Evolutionary conservation across 192 early-diverging fungal species (phyloP).

Genomic region (Coemansia sp.): DNA sequence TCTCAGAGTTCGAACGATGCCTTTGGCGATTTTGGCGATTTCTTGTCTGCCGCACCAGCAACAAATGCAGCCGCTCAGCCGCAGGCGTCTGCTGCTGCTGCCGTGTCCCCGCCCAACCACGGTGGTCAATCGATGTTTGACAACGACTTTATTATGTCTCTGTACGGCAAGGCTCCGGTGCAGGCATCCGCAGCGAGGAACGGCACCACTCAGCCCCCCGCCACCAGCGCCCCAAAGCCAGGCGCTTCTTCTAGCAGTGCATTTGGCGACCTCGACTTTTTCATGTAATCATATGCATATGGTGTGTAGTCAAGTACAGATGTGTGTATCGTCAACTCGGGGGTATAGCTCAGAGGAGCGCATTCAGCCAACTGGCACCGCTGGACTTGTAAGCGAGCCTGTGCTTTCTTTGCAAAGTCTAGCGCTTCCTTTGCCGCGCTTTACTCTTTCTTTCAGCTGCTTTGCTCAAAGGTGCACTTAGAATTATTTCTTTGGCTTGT

Average conservation of each 20-base stretch:
- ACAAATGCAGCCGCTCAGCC: background rate
- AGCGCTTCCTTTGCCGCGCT: background rate
- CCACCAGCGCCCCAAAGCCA: slow-evolving; percentile 10
- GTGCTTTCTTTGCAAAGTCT: background rate
- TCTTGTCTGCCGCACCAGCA: slow-evolving; percentile 28
- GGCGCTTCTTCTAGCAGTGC: slow-evolving; percentile 6
- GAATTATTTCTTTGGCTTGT: background rate
- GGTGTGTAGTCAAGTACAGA: too few species aligned
- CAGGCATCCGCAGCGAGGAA: background rate
- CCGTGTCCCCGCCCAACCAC: slow-evolving; percentile 5
- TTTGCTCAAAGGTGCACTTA: background rate
- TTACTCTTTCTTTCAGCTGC: background rate
- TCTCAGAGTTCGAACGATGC: slow-evolving; percentile 26
- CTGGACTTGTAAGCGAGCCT: too few species aligned
- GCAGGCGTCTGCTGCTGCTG: background rate
- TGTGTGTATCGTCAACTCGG: too few species aligned
- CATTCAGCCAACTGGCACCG: too few species aligned
- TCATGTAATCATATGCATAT: slow-evolving; percentile 11
- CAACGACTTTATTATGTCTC: slow-evolving; percentile 54
- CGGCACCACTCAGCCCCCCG: background rate
- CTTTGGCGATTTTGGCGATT: slow-evolving; percentile 56
- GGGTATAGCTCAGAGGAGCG: too few species aligned
- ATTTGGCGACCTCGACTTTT: slow-evolving; percentile 29
- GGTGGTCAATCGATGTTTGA: slow-evolving; percentile 34
- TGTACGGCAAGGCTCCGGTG: slow-evolving; percentile 30